A percentile compares a stretch with the other conserved stretches of the same genome.
These are phyloP conservation scores for Heritiera fomes DNA, from an alignment of 345 rosid species.

Conservation along the genomic window DNA sequence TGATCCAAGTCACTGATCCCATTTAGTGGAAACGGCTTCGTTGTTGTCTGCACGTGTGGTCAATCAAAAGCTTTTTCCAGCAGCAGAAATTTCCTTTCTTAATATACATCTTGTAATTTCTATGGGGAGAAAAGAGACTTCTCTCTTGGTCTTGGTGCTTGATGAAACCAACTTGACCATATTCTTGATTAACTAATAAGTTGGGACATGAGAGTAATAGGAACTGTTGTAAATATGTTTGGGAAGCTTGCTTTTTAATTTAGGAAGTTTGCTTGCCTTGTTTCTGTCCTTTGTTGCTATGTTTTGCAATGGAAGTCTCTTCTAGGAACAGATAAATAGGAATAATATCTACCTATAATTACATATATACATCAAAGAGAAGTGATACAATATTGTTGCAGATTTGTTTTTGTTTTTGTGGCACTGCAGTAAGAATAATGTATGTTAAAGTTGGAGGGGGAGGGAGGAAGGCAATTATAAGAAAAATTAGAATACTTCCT, in stretches of 20 bases:
- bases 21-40: neutral
- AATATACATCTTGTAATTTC: neutral
- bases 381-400: neutral
- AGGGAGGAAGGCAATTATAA: neutral
- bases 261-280: neutral
- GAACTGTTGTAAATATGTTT: neutral
- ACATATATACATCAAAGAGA: neutral
- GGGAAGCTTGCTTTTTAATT: neutral
- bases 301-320: neutral
- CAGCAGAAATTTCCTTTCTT: neutral
- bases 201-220: neutral
- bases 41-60: neutral
- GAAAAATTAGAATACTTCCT: neutral
- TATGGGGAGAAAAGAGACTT: neutral
- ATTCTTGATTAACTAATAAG: neutral
- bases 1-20: neutral
- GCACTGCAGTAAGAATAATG: neutral
- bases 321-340: neutral
- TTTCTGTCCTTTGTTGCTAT: neutral
- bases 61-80: too few species aligned
- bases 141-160: neutral
- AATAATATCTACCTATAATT: neutral
- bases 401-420: neutral
- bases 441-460: neutral
- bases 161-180: conserved; percentile 1